Base-by-base conservation (phyloP, 306 rosid species). In the Gillenia trifoliata region DNA sequence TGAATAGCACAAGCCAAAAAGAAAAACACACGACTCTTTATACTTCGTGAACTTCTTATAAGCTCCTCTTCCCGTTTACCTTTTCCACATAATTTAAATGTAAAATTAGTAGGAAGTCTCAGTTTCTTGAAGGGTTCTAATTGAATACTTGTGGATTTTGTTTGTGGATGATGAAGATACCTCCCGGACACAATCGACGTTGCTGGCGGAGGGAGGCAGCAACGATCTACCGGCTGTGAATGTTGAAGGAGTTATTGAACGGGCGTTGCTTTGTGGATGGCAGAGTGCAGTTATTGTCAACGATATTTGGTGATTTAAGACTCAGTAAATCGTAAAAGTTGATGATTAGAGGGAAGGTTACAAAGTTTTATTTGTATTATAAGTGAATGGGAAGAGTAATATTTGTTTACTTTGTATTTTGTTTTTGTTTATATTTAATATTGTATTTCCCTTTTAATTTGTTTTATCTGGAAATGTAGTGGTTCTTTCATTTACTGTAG, bases 201-300 rank as follows among this genome's bases (percentile, higher is more conserved):
- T 43, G 92, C 69, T 15, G 88, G 90, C 40, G 98, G 93, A 43
- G 92, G 92, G 55, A 83, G 89, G 76, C 98, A 91, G 65, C 98
- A 91, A 78, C 89, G 96, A 84, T 89, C 98, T 15, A 89, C 97
- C 0, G 98, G 97, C 28, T 93, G 98, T 79, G 98, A 91, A 83
- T 93, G 98, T 76, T 93, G 56, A 81, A 85, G 56, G 75, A 50
- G 43, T 40, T 36, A 22, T 15, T 74, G 73, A 57, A 77, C 52
- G 30, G 64, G 67, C 70, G 71, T 67, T 45, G 52, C 54, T 20
- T 72, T 77, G 72, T 50, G 70, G 79, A 71, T 79, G 77, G 57
- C 68, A 72, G 43, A 74, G 68, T 50, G 28, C 74, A 83, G 67
- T 25, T 17, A 3, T 59, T 50, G 63, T 72, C 64, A 52, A 47